Conservation (phyloP, 768 basidiomycete species). For the Pisolithus microcarpus region DNA sequence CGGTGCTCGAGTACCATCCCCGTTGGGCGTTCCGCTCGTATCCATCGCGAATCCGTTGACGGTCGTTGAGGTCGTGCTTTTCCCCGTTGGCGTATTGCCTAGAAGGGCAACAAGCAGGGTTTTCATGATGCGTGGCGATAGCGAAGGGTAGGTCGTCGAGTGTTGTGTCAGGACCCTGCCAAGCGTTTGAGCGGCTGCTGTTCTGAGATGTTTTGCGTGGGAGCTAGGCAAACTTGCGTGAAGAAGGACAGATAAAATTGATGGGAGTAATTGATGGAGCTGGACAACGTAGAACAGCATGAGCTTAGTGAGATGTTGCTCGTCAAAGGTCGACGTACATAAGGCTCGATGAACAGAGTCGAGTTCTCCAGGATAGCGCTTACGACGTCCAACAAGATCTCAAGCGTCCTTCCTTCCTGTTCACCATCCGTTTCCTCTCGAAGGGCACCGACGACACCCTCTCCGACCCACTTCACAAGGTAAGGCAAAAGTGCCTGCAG, state of each 20-base stretch:
- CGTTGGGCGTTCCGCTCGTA: constrained; percentile 25
- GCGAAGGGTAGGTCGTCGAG: constrained; percentile 81
- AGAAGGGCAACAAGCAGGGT: constrained; percentile 85
- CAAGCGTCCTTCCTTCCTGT: constrained; percentile 62
- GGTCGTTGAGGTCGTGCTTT: constrained; percentile 8
- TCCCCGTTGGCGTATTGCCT: constrained; percentile 11
- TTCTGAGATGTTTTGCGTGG: constrained; percentile 68
- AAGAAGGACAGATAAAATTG: constrained; percentile 84
- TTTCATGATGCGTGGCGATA: constrained; percentile 87
- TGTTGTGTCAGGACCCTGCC: constrained; percentile 75
- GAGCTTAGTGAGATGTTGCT: background rate
- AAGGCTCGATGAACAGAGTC: constrained; percentile 91
- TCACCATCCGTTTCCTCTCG: constrained; percentile 45
- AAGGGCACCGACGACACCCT: constrained; percentile 69
- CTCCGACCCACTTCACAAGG: constrained; percentile 90
- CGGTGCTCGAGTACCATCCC: constrained; percentile 29
- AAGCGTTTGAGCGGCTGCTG: constrained; percentile 75
- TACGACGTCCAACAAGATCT: constrained; percentile 78
- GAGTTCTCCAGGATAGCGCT: constrained; percentile 80
- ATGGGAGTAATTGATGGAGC: constrained; percentile 94
- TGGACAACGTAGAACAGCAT: constrained; percentile 23
- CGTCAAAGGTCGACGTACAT: constrained; percentile 50
- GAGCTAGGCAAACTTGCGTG: constrained; percentile 76
- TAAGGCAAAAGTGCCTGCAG: constrained; percentile 89
- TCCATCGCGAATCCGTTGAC: constrained; percentile 23